These are phyloP conservation scores for Verbascum thapsus DNA, from an alignment of 257 asterid genomes.

Conservation along the genomic window DNA sequence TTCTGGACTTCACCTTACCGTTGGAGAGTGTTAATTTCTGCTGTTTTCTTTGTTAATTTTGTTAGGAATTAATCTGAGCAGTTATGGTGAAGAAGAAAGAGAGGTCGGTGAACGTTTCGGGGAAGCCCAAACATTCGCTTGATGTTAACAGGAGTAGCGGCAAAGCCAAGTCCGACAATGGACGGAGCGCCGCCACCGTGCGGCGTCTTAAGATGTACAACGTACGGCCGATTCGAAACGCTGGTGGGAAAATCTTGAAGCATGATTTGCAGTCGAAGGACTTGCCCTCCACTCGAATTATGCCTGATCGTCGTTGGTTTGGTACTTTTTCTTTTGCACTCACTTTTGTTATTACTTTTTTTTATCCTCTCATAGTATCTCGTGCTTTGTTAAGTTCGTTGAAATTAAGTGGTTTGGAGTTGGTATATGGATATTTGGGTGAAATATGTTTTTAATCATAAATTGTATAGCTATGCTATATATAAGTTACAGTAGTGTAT, in stretches of 20 bases:
- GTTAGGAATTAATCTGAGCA: too few species aligned
- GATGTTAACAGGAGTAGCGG: constrained; percentile 62
- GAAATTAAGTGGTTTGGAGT: background rate
- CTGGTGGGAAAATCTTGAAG: constrained; percentile 54
- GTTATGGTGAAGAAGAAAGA: constrained; percentile 76
- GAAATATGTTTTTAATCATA: background rate
- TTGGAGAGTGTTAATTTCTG: too few species aligned
- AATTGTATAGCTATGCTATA: too few species aligned
- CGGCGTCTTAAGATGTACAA: constrained; percentile 96
- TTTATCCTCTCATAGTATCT: background rate
- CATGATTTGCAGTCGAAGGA: constrained; percentile 92
- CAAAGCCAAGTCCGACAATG: constrained; percentile 44
- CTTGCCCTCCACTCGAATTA: constrained; percentile 85
- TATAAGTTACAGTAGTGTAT: too few species aligned
- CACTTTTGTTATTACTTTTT: background rate
- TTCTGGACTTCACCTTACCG: too few species aligned
- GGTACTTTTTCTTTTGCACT: constrained; percentile 46
- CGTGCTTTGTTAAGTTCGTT: background rate
- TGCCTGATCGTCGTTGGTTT: constrained; percentile 94
- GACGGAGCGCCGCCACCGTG: constrained; percentile 86
- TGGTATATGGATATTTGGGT: background rate
- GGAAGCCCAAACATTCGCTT: constrained; percentile 92
- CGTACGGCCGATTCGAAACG: constrained; percentile 61
- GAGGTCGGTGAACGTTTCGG: constrained; percentile 80
- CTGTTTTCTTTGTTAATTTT: too few species aligned